These are phyloP conservation scores for Tulasnella sp. DNA, from an alignment of 768 basidiomycete species.

Conservation along the genomic window DNA sequence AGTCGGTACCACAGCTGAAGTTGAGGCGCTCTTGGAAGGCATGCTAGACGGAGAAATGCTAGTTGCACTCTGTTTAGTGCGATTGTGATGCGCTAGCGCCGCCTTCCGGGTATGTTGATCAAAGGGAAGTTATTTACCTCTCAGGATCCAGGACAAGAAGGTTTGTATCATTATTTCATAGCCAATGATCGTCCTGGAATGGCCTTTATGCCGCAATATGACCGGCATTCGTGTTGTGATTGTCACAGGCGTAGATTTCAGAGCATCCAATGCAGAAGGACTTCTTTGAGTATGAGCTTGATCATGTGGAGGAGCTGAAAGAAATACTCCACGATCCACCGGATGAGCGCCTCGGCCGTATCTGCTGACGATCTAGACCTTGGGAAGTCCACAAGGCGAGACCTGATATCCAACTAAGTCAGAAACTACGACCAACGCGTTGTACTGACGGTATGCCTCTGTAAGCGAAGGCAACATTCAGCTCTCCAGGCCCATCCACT, in stretches of 20 bases:
- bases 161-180: slow-evolving; percentile 53
- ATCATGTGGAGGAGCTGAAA: slow-evolving; percentile 22
- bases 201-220: slow-evolving; percentile 61
- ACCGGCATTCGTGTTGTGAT: slow-evolving; percentile 61
- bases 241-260: slow-evolving; percentile 41
- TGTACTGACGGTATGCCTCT: slow-evolving; percentile 70
- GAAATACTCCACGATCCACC: slow-evolving; percentile 75
- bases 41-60: no score
- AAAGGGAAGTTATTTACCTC: slow-evolving; percentile 33
- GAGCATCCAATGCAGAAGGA: slow-evolving; percentile 36
- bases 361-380: slow-evolving; percentile 25
- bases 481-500: slow-evolving; percentile 74
- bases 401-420: slow-evolving; percentile 28
- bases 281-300: slow-evolving; percentile 14
- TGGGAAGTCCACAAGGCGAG: slow-evolving; percentile 50
- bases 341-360: slow-evolving; percentile 32
- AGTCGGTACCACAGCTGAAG: no score
- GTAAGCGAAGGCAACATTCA: slow-evolving; percentile 65
- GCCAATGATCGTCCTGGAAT: slow-evolving; percentile 79
- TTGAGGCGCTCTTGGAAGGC: no score
- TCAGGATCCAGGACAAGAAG: slow-evolving; percentile 72
- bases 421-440: neutral
- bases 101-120: no score
- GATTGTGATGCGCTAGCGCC: no score
- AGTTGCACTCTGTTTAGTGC: no score